Base-by-base conservation (phyloP, 2,329 filamentous ascomycete genomes). In the Mycosphaerella sp. region DNA sequence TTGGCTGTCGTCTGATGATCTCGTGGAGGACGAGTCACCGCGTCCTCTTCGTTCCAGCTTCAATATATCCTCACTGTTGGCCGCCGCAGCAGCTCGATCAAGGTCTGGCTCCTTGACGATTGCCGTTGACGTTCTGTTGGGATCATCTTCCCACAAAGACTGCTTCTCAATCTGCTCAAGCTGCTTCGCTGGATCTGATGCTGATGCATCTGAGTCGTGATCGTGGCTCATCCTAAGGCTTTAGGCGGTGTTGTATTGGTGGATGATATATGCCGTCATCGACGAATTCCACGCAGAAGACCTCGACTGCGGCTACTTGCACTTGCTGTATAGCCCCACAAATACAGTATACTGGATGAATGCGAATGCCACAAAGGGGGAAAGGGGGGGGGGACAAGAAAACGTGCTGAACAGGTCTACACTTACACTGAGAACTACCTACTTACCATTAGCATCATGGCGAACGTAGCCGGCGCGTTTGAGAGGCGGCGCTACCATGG, bases 1-100 rank as follows among this genome's bases (percentile, higher is more conserved):
- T 45, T 61, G 55, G 1, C 61, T 59, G 18, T 60, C 56, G 8
- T 52, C 28, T 2, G 62, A 62, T 2, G 55, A 54, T 18, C 44
- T 42, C 12, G 49, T 32, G 13, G 49, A 53, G 13, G 49, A 36
- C 0, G 60, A 59, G 25, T 51, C 37, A 39, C 14, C 55, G 46
- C 44, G 49, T n/a, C 54, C 44, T 18, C 46, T 44, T 18, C 40
- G 45, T 7, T 47, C 40, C 10, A 52, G 37, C 12, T 39, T 43
- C 25, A 45, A 44, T 13, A 58, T 52, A 5, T 53, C 52, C 35
- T 59, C 57, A 44, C 37, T 49, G 50, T 60, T 50, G 9, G 16
- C 37, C 18, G 37, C n/a, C 25, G 51, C 44, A 36, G 59, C 52
- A 9, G 52, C 48, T 28, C 46, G 49, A 16, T 36, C 37, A 18